Base-by-base conservation (phyloP, 371 early-diverging fungal genomes). In the Phascolomyces articulosus region DNA sequence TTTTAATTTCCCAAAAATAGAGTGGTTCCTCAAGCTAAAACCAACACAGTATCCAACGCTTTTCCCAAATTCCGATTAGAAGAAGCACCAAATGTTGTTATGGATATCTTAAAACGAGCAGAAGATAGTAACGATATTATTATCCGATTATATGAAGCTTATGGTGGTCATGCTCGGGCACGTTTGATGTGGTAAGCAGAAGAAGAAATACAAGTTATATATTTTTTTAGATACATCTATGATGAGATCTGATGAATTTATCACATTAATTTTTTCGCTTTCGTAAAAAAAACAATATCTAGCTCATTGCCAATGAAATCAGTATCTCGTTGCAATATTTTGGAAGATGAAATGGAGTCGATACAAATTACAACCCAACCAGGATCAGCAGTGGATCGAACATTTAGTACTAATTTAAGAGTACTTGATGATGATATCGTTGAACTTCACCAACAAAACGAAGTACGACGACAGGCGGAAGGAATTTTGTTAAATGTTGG, bases 121-220 rank as follows among this genome's bases (percentile, higher is more conserved):
- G 97, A 96, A 77, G 94, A 94, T 69, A 78, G 78, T 51, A 31
- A 70, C 2, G 81, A 69, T 16, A 63, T 97, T 20, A 82, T 97
- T 40, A 64, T 98, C 24, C 85, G 99, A 53, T 62, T 97, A 11
- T 95, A 94, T 72, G 98, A 98, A 73, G 90, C 95, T 0, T 93
- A 87, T 73, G 98, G 99, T n/a, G 97, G 97, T 4, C 91, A 91
- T 13, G 90, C 91, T 2, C 71, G 62, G 24, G 87, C 82, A 24
- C 71, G 65, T 23, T 65, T 95, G 38, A 72, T 66, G 23, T 87
- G 89, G 92, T 92, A 82, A 15, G 65, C 28, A 28, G 10, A 61
- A 7, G 23, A 61, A 24, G 20, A 16, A 13, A 29, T 55, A 44
- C n/a, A 29, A 44, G 23, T 18, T 53, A 48, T 23, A 18, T n/a